Percentiles rank a stretch among this genome's conserved stretches.
Evolutionary conservation across 2,329 filamentous ascomycete species (phyloP).

Genomic region (Ciborinia camelliae): DNA sequence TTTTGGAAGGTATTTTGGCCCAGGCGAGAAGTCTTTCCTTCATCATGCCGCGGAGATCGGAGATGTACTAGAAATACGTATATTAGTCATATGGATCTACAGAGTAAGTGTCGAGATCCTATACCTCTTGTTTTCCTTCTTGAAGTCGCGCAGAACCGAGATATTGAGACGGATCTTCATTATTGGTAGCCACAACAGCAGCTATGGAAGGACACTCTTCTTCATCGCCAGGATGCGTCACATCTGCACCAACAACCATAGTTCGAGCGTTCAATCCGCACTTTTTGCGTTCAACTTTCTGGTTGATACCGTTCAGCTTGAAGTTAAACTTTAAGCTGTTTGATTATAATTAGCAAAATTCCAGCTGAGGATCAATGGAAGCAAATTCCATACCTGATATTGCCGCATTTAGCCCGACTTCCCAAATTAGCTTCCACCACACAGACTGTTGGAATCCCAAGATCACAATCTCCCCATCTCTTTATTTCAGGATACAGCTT

Average conservation of each 20-base stretch:
- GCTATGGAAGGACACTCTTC: background rate
- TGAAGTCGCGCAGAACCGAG: background rate
- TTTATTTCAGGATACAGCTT: background rate
- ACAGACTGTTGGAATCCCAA: background rate
- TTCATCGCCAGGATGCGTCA: background rate
- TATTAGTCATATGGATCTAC: too few relatives aligned
- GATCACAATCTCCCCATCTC: background rate
- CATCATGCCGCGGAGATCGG: background rate
- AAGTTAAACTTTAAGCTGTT: constrained; percentile 3
- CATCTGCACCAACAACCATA: background rate
- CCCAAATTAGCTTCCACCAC: too few relatives aligned
- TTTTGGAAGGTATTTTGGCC: background rate
- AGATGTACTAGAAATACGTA: too few relatives aligned
- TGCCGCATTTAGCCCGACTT: too few relatives aligned
- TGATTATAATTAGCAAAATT: too few relatives aligned
- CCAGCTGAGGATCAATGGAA: too few relatives aligned
- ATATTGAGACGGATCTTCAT: background rate
- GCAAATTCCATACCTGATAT: too few relatives aligned
- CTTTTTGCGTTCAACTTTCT: background rate
- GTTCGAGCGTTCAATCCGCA: background rate
- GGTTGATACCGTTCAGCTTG: background rate
- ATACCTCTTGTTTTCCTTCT: constrained; percentile 3
- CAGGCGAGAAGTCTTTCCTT: background rate
- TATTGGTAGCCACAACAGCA: background rate
- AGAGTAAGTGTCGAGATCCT: background rate